These are phyloP conservation scores for Pichia exigua DNA, from an alignment of 805 yeast genomes.

Conservation along the genomic window DNA sequence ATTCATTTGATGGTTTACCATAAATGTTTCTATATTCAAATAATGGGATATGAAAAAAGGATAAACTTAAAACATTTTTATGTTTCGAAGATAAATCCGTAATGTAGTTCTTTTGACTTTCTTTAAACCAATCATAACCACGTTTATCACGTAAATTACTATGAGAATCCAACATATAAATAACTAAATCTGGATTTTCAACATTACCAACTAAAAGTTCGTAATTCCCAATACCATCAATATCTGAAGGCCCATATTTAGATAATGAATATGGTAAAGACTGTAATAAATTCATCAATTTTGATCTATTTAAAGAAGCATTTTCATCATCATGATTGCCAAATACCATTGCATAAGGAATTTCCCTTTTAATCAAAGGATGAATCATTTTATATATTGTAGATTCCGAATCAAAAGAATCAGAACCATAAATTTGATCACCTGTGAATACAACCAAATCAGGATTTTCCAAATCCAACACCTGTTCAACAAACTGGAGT, in stretches of 20 bases:
- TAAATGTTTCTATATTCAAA: conserved; percentile 54
- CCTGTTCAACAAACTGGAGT: conserved; percentile 45
- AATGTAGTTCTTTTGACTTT: conserved; percentile 19
- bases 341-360: conserved; percentile 79
- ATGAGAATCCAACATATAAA: conserved; percentile 83
- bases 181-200: conserved; percentile 36
- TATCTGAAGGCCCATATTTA: conserved; percentile 51
- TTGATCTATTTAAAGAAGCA: conserved; percentile 54
- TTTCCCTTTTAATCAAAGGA: conserved; percentile 54
- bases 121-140: conserved; percentile 75
- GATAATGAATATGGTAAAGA: conserved; percentile 65
- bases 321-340: conserved; percentile 97
- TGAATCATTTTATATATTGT: conserved; percentile 68
- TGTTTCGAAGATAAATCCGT: conserved; percentile 5
- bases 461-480: conserved; percentile 70
- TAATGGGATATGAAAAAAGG: conserved; percentile 90
- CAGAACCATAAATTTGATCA: conserved; percentile 82
- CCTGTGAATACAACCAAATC: conserved; percentile 85
- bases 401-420: conserved; percentile 73
- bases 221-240: conserved; percentile 84
- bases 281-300: conserved; percentile 49
- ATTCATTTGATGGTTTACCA: conserved; percentile 8
- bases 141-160: conserved; percentile 61
- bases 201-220: conserved; percentile 37
- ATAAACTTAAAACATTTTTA: conserved; percentile 52